Conservation (phyloP, 2,329 filamentous ascomycete species). For the Thielaviopsis cerberus region DNA sequence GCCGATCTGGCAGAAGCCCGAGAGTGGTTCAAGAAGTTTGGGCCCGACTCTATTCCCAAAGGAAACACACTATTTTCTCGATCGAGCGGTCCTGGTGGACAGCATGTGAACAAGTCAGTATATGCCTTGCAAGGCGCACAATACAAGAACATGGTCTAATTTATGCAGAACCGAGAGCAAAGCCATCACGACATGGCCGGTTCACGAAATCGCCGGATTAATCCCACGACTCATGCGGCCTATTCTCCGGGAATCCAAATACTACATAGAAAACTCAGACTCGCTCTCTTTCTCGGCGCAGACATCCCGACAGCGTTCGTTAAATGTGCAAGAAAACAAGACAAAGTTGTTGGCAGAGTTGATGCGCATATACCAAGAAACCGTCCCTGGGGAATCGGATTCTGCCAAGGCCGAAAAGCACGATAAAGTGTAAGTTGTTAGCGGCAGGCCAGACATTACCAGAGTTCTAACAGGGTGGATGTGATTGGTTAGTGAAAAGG, state of each 20-base stretch:
- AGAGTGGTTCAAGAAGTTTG: slow-evolving; percentile 30
- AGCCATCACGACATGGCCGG: slow-evolving; percentile 33
- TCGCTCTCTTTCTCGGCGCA: slow-evolving; percentile 37
- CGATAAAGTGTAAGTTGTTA: slow-evolving; percentile 25
- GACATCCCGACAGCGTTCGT: slow-evolving; percentile 30
- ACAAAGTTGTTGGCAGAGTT: slow-evolving; percentile 31
- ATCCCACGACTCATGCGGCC: slow-evolving; percentile 31
- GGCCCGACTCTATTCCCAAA: slow-evolving; percentile 25
- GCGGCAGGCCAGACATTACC: not conserved
- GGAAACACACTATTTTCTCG: slow-evolving; percentile 36
- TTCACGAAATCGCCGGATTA: slow-evolving; percentile 26
- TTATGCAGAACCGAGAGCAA: slow-evolving; percentile 38
- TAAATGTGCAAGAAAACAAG: slow-evolving; percentile 35
- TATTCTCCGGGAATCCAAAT: slow-evolving; percentile 31
- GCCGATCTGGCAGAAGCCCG: slow-evolving; percentile 33
- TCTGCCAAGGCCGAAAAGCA: slow-evolving; percentile 30
- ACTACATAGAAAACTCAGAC: slow-evolving; percentile 33
- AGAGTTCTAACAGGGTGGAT: not conserved
- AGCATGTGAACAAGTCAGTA: slow-evolving; percentile 43
- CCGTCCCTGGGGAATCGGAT: slow-evolving; percentile 29
- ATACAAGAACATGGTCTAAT: not conserved
- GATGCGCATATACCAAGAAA: slow-evolving; percentile 26
- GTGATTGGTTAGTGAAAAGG: slow-evolving; percentile 23
- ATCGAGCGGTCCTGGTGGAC: slow-evolving; percentile 42
- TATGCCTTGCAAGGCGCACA: not conserved